Evolutionary conservation across 345 rosid genomes (phyloP).

Genomic region (Lepidium didymum): DNA sequence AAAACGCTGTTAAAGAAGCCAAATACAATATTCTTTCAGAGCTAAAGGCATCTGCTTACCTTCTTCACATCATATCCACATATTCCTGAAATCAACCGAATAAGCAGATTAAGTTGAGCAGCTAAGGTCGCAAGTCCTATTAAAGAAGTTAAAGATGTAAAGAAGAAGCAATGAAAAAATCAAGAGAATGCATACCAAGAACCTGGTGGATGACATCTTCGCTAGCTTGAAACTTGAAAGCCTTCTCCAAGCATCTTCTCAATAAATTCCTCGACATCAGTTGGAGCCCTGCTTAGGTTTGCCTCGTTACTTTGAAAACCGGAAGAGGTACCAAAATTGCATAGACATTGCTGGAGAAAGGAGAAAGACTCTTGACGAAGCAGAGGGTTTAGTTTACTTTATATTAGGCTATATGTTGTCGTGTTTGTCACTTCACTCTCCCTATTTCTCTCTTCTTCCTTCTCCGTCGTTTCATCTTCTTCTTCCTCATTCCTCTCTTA

Average conservation of each 20-base stretch:
- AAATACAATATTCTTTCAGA: not conserved
- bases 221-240: conserved; percentile 48
- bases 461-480: too few relatives aligned
- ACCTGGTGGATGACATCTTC: conserved; percentile 37
- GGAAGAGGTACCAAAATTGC: too few relatives aligned
- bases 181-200: conserved; percentile 38
- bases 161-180: not conserved
- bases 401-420: too few relatives aligned
- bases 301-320: not conserved
- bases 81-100: conserved; percentile 30
- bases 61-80: conserved; percentile 46
- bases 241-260: conserved; percentile 48
- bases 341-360: too few relatives aligned
- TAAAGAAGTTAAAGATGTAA: not conserved
- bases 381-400: too few relatives aligned
- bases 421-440: too few relatives aligned
- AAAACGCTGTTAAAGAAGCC: conserved; percentile 11
- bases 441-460: too few relatives aligned
- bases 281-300: conserved; percentile 6
- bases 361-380: too few relatives aligned
- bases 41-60: conserved; percentile 26
- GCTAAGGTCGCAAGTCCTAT: conserved; percentile 7
- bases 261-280: conserved; percentile 42
- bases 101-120: conserved; percentile 12
- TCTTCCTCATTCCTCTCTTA: too few relatives aligned